Percentiles rank a stretch among this genome's conserved stretches.
These are phyloP conservation scores for Escovopsis sp. DNA, from an alignment of 2,329 filamentous ascomycete species.

Conservation along the genomic window DNA sequence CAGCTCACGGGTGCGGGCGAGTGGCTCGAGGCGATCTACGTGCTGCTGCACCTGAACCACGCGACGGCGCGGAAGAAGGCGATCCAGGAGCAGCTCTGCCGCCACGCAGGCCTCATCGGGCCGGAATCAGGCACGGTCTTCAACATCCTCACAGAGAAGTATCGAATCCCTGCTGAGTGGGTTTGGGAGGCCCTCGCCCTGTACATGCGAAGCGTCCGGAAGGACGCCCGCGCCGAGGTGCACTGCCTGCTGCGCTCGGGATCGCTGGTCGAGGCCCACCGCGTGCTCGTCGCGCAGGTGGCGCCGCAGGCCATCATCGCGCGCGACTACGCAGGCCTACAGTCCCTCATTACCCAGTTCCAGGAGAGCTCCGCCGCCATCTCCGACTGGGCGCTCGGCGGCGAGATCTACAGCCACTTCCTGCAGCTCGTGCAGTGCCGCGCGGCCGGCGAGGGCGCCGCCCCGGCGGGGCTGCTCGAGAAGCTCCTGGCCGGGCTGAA, in stretches of 20 bases:
- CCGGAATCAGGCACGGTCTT: slow-evolving; percentile 42
- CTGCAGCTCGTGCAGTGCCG: slow-evolving; percentile 34
- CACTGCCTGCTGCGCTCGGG: slow-evolving; percentile 66
- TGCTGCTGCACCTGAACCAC: slow-evolving; percentile 60
- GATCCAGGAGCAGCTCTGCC: slow-evolving; percentile 59
- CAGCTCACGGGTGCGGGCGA: slow-evolving; percentile 49
- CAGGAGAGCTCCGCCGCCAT: slow-evolving; percentile 46
- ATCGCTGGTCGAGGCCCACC: slow-evolving; percentile 68
- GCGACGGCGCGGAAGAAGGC: slow-evolving; percentile 46
- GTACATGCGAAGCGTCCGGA: slow-evolving; percentile 59
- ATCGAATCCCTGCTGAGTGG: slow-evolving; percentile 63
- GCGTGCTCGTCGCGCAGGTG: slow-evolving; percentile 65
- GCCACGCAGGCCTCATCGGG: slow-evolving; percentile 54
- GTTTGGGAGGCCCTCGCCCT: slow-evolving; percentile 79
- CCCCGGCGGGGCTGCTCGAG: slow-evolving; percentile 34
- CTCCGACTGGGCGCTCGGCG: slow-evolving; percentile 62
- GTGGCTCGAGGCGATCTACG: slow-evolving; percentile 60
- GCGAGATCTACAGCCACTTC: slow-evolving; percentile 60
- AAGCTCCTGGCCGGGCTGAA: slow-evolving; percentile 42
- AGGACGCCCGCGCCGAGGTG: slow-evolving; percentile 57
- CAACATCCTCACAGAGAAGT: slow-evolving; percentile 43
- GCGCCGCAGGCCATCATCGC: slow-evolving; percentile 73
- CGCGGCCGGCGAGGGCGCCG: slow-evolving; percentile 23
- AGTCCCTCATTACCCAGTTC: slow-evolving; percentile 58
- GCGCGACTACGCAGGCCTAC: slow-evolving; percentile 59